Base-by-base conservation (phyloP, 2,329 filamentous ascomycete species). In the Fusarium domesticum region DNA sequence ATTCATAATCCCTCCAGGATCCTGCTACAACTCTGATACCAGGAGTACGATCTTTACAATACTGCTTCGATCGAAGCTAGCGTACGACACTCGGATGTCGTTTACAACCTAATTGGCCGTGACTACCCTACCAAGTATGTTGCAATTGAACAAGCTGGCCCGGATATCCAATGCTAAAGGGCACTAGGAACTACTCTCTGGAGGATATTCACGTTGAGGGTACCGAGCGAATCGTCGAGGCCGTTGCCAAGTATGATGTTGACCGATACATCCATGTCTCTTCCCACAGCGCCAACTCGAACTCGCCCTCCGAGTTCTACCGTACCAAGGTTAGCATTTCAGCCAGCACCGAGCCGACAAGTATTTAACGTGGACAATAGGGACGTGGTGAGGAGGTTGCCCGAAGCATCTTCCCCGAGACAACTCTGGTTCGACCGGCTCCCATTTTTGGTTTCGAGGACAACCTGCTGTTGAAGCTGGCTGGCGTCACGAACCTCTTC, bases 231-330 rank as follows among this genome's bases (percentile, higher is more conserved):
- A 98, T 98, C 61, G 89, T 82, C 39, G 89, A 96, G 65, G 90
- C 93, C 41, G 89, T 90, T 41, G 93, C 92, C 61, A 98, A 98
- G 72, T 98, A 98, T 71, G 92, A 98, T 62, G 83, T 96, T 57
- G 93, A 98, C 71, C 85, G 93, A 54, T 98, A 89, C 70, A 90
- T 98, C 54, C 93, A 98, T 61, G 84, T 98, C 59, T 98, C 93
- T 8, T 96, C 91, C 23, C 91, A 95, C 78, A 97, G 92, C 64
- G 92, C 89, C 45, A 76, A 86, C 67, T 77, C 81, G 34, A 77
- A 87, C 57, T 97, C 92, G 15, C 70, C 84, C 3, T 92, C 89
- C 10, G 88, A 93, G 63, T 98, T 92, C 78, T 96, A 87, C 70
- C 77, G 85, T 48, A 95, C 90, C 58, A 98, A 98, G 81, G 84